Percentiles rank a stretch among this genome's conserved stretches.
phyloP scores from a whole-genome alignment of 345 rosid genomes.

The Citrus medica region DNA sequence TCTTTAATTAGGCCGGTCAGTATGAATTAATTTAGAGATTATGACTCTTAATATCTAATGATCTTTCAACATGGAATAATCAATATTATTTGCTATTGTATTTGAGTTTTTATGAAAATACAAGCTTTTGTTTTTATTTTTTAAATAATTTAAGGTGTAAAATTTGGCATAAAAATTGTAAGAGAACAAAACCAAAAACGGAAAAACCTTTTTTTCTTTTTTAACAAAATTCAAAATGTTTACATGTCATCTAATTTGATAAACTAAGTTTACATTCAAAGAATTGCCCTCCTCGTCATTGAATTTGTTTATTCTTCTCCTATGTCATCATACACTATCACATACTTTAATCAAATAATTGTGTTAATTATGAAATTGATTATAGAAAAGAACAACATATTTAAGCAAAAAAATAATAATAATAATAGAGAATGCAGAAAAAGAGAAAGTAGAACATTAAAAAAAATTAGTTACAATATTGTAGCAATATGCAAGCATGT shows the following conservation, averaged over 20 bases:
- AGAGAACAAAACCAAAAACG: not conserved
- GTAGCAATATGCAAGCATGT: not conserved
- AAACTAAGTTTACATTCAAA: no score
- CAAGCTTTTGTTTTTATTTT: no score
- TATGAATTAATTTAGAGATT: not conserved
- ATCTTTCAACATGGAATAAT: not conserved
- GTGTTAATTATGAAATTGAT: not conserved
- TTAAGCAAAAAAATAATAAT: not conserved
- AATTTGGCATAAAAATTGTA: not conserved
- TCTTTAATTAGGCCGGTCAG: not conserved
- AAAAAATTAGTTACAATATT: not conserved
- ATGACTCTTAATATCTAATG: not conserved
- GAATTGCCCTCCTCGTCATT: no score
- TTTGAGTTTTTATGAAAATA: no score
- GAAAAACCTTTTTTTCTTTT: not conserved
- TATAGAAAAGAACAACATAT: not conserved
- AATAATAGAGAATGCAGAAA: not conserved
- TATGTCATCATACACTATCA: not conserved
- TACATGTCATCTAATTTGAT: no score
- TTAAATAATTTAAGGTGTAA: not conserved
- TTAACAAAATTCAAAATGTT: not conserved
- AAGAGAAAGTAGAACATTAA: not conserved
- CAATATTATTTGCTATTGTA: no score
- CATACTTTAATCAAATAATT: not conserved
- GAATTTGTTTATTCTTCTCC: not conserved